A percentile compares a stretch with the other conserved stretches of the same genome.
Conservation (phyloP, 768 basidiomycete genomes). For the Tricholoma flavovirens region DNA sequence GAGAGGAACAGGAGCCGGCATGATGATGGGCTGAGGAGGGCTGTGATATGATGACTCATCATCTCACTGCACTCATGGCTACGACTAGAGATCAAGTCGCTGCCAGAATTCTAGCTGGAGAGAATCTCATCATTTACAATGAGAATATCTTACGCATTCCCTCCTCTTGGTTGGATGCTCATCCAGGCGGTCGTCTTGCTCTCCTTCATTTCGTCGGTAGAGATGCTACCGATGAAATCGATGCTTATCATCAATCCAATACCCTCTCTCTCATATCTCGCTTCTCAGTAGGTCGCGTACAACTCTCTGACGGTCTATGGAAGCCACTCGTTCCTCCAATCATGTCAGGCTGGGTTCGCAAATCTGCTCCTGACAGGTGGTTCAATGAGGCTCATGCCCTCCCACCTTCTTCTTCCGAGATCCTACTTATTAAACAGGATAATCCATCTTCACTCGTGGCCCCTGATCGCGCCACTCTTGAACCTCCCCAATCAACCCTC, state of each 20-base stretch:
- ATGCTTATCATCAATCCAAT: constrained; percentile 76
- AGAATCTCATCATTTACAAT: constrained; percentile 69
- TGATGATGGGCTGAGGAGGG: constrained; percentile 4
- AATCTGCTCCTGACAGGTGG: constrained; percentile 42
- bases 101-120: constrained; percentile 66
- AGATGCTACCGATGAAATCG: constrained; percentile 92
- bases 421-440: constrained; percentile 56
- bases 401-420: constrained; percentile 37
- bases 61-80: neutral
- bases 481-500: constrained; percentile 48
- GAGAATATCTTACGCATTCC: constrained; percentile 62
- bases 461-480: constrained; percentile 42
- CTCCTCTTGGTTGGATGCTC: constrained; percentile 69
- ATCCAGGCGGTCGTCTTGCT: constrained; percentile 86
- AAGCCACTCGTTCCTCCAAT: constrained; percentile 80
- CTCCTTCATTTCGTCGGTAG: constrained; percentile 94
- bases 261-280: constrained; percentile 50
- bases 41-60: neutral
- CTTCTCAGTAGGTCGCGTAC: constrained; percentile 68
- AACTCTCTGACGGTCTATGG: constrained; percentile 58
- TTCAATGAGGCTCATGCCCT: constrained; percentile 51
- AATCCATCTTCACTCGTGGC: constrained; percentile 16
- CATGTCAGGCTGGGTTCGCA: constrained; percentile 76
- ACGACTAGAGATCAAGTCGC: constrained; percentile 47
- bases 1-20: constrained; percentile 30